Evolutionary conservation across 2,329 filamentous ascomycete species (phyloP), one percentile per base, ranked within the genome.

Genomic region (Epichloe gansuensis): DNA sequence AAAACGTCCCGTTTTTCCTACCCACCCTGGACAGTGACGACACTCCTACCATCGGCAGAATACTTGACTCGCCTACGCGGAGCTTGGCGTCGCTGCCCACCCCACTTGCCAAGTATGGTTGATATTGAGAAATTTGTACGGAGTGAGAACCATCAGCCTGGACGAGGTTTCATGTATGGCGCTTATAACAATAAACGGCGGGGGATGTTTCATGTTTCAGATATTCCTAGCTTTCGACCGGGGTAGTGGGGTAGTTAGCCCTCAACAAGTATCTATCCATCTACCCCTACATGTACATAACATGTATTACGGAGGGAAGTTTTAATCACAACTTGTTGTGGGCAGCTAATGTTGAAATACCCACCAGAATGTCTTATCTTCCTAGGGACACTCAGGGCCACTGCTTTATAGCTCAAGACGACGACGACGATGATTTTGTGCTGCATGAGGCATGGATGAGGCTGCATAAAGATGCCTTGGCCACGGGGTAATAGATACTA

Each of bases 321-420:
- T 21, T 21, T 31, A 31, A 8, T 31, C 27, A 21, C 17, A 21
- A 31, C 27, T 31, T 31, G 9, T 31, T 9, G 27, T 31, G 27
- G 27, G 27, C 27, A 31, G 21, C 41, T 23, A n/a, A 21, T 21
- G 17, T 40, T 41, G 23, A 11, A 23, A 52, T 9, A 25, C 40
- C 39, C 39, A 50, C 47, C 38, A 23, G 44, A n/a, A 39, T 52
- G 51, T 52, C 51, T 52, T 45, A 45, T 41, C 34, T 36, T 15
- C 9, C 5, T 23, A n/a, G 27, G 39, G 6, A 31, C 27, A 0
- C 8, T 31, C 27, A 31, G 27, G 25, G 23, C 25, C 9, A 31
- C 25, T 17, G 12, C 42, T 25, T 17, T 47, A 13, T 27, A 27
- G 45, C 45, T 27, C 38, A 34, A 42, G 39, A 27, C 38, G 35